Base-by-base conservation (phyloP, 441 rosid genomes). In the Francoa sonchifolia region DNA sequence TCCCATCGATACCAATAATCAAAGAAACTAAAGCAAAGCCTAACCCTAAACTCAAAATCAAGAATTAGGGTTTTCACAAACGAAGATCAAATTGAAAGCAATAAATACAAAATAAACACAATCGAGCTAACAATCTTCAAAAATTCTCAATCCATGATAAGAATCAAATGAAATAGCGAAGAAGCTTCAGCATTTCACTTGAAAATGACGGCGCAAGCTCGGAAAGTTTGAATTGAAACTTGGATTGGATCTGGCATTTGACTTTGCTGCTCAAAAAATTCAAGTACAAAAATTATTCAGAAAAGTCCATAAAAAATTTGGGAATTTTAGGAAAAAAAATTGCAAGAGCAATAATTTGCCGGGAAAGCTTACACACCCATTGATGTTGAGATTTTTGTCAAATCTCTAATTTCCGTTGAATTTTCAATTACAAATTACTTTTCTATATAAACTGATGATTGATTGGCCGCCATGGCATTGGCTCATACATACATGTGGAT, bases 1-100 rank as follows among this genome's bases (percentile, higher is more conserved):
- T 15, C 61, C 71, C 76, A 67, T 74, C 51, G 11, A 15, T 3
- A 8, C 6, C 6, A 10, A 7, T 2, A 4, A 34, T 21, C 23
- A 19, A 4, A 8, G 7, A 47, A 39, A 35, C 1, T 17, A 12
- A 33, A 3, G 22, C 2, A 5, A 17, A 30, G 6, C 5, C 10
- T 7, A 13, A n/a, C 15, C 40, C 28, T 27, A 23, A 16, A 8
- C 25, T 8, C 29, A 19, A 25, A 31, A 16, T 8, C 32, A 14
- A 31, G 33, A n/a, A 23, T n/a, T n/a, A n/a, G n/a, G n/a, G n/a
- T n/a, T n/a, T n/a, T n/a, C n/a, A n/a, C n/a, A n/a, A n/a, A n/a
- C n/a, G n/a, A n/a, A n/a, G n/a, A n/a, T n/a, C n/a, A n/a, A n/a
- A n/a, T n/a, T n/a, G n/a, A n/a, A n/a, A n/a, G n/a, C n/a, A n/a